Percentiles rank a stretch among this genome's conserved stretches.
phyloP scores from a whole-genome alignment of 2,329 filamentous ascomycete species.

The Aspergillus texensis region DNA sequence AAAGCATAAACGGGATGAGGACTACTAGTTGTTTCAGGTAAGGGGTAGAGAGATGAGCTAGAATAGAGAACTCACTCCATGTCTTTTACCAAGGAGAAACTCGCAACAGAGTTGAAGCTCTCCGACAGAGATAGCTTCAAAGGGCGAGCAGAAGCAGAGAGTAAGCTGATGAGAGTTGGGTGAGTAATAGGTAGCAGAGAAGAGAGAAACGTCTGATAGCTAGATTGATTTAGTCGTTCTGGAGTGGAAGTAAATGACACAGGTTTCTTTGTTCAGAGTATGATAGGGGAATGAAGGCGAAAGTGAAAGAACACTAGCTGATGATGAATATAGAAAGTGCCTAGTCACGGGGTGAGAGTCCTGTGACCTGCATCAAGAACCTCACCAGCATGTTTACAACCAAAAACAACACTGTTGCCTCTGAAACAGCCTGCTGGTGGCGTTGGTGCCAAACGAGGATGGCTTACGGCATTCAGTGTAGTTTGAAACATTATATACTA shows the following conservation, averaged over 20 bases:
- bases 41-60: not conserved
- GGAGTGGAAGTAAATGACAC: not conserved
- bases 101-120: not conserved
- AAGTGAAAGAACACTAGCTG: not conserved
- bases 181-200: not conserved
- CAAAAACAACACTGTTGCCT: not conserved
- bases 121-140: not conserved
- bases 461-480: not conserved
- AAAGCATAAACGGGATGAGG: not conserved
- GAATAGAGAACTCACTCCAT: constrained; percentile 19
- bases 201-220: not conserved
- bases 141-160: not conserved
- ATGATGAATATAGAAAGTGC: not conserved
- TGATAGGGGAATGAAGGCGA: not conserved
- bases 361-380: not conserved
- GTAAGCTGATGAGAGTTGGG: not conserved
- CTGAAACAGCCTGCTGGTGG: not conserved
- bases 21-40: not conserved
- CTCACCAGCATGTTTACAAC: not conserved
- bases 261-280: not conserved
- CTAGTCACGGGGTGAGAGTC: not conserved
- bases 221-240: not conserved
- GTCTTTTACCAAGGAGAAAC: not conserved
- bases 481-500: not conserved
- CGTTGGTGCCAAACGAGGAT: not conserved